Evolutionary conservation across 306 rosid genomes (phyloP), one percentile per base, ranked within the genome.

Genomic region (Quercus glauca): DNA sequence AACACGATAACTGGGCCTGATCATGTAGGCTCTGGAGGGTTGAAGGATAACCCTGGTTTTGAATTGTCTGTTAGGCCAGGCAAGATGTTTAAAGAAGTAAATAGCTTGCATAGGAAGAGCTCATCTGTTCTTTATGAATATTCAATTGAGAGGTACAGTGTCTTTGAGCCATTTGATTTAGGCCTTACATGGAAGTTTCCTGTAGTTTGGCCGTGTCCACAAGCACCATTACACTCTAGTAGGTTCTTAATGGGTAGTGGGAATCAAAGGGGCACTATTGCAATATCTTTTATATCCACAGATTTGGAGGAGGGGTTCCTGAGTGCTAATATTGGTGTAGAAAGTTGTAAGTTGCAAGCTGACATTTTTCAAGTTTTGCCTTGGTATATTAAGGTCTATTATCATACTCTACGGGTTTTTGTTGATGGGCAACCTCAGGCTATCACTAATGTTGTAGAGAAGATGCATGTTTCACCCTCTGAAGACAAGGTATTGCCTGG

Each of bases 401-500:
- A 81, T 85, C 98, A 93, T 77, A 91, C 97, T 56, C 76, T 90
- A 78, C 89, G 74, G 69, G 74, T 95, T 73, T 89, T 85, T 79
- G 89, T 95, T 59, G 87, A 95, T 86, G 94, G 81, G 71, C 65
- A 63, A 75, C 87, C 81, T 72, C 93, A 74, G 82, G 80, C 55
- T 82, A 84, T 90, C 69, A 35, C 82, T 13, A 87, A 91, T 74
- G 83, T 87, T 84, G 89, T 93, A 80, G 89, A 93, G 78, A 91
- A 80, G 82, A 90, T 90, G 87, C 87, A 69, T 52, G 97, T 93
- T 84, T 95, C 94, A 3, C 98, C 99, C 76, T 95, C 97, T 69
- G 91, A 93, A 84, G 99, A 95, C 90, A 95, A 95, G 89, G 87
- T 90, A 79, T 95, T 93, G 23, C 94, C 94, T 21, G 99, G 99